These are phyloP conservation scores for Coffea humblotiana DNA, from an alignment of 305 asterid genomes.

Conservation along the genomic window DNA sequence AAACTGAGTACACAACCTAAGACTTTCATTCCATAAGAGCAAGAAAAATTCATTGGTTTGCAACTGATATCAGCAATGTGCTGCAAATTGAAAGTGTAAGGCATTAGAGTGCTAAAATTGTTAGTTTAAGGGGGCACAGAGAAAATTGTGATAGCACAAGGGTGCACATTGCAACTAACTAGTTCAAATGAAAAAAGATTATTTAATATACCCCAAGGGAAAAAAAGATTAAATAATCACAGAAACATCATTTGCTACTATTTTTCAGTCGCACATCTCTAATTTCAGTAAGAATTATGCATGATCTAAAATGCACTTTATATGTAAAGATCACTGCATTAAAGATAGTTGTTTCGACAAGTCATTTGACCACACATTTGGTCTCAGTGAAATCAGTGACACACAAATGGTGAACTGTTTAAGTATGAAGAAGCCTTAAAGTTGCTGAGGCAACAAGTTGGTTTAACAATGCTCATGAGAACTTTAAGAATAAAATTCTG, in stretches of 20 bases:
- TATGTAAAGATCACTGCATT: no score
- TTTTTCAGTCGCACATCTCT: neutral
- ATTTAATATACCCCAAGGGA: no score
- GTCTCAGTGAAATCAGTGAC: no score
- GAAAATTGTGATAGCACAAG: neutral
- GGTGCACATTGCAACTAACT: neutral
- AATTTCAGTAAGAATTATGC: neutral
- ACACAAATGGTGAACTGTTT: no score
- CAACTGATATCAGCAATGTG: neutral
- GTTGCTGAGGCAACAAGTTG: neutral
- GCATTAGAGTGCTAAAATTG: no score
- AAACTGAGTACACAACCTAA: neutral
- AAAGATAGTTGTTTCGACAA: no score
- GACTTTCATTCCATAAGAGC: neutral
- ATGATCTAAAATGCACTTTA: neutral
- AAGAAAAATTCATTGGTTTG: neutral
- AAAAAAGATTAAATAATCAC: no score
- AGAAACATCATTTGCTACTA: no score
- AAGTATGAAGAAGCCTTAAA: neutral
- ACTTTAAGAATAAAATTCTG: no score
- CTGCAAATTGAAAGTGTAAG: no score
- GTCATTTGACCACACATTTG: no score
- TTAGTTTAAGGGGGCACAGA: neutral
- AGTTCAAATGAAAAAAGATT: no score
- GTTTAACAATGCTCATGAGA: neutral